Percentiles rank a stretch among this genome's conserved stretches.
phyloP scores from a whole-genome alignment of 1,284 basidiomycete species.

The Laetiporus sulphureus region DNA sequence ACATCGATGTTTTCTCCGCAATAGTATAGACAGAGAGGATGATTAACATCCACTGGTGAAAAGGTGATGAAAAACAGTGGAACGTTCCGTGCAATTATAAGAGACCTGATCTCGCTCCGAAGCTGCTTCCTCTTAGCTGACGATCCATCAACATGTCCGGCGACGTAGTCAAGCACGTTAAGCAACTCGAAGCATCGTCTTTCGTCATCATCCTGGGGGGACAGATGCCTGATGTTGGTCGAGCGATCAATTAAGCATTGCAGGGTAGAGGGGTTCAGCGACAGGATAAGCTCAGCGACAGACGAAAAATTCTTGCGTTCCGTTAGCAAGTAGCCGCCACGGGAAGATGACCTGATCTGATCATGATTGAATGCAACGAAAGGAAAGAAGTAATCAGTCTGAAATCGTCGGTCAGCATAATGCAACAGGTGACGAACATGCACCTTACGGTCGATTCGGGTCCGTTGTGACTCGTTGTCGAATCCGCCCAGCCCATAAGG shows the following conservation, averaged over 20 bases:
- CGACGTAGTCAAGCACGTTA: not conserved
- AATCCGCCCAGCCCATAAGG: no score
- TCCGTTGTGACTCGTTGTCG: no score
- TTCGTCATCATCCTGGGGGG: not conserved
- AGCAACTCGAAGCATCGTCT: not conserved
- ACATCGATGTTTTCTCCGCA: no score
- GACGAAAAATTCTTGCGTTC: not conserved
- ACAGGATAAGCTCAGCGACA: not conserved
- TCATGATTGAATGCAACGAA: not conserved
- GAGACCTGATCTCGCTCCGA: not conserved
- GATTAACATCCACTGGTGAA: no score
- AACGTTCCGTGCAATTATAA: not conserved
- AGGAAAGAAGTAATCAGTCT: no score
- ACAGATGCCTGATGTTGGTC: not conserved
- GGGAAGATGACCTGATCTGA: not conserved
- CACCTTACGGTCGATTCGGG: no score
- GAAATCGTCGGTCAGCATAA: no score
- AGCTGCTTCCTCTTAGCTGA: not conserved
- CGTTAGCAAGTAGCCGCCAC: not conserved
- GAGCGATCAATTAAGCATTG: not conserved
- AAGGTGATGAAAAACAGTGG: not conserved
- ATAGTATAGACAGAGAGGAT: no score
- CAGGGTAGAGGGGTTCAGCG: not conserved
- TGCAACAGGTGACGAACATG: no score
- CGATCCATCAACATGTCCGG: not conserved